A percentile compares a stretch with the other conserved stretches of the same genome.
These are phyloP conservation scores for Trametopsis cervina DNA, from an alignment of 768 basidiomycete genomes.

Conservation along the genomic window DNA sequence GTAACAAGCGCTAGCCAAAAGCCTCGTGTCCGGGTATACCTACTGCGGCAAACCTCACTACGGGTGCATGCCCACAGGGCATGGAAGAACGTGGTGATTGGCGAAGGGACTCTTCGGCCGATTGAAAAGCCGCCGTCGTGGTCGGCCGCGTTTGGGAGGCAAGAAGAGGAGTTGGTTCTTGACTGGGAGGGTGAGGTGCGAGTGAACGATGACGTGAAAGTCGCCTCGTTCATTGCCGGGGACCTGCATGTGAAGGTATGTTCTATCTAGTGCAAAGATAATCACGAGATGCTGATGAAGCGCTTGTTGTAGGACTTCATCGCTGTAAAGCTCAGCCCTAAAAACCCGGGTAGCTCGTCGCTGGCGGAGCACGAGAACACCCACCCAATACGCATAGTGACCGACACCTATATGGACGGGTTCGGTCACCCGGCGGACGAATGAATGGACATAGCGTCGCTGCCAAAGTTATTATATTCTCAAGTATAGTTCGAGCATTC, in stretches of 20 bases:
- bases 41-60: conserved; percentile 44
- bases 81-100: conserved; percentile 35
- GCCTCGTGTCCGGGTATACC: conserved; percentile 35
- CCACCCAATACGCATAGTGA: conserved; percentile 51
- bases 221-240: conserved; percentile 40
- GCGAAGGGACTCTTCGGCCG: conserved; percentile 42
- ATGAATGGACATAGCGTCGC: too few relatives aligned
- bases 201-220: conserved; percentile 29
- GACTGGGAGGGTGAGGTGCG: conserved; percentile 58
- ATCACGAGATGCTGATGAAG: too few relatives aligned
- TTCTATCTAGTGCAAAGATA: too few relatives aligned
- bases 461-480: too few relatives aligned
- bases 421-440: too few relatives aligned
- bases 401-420: too few relatives aligned
- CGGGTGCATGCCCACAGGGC: conserved; percentile 29
- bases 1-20: background rate
- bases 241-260: conserved; percentile 45
- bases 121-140: conserved; percentile 29
- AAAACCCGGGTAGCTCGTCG: conserved; percentile 29
- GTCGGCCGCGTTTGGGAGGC: conserved; percentile 13
- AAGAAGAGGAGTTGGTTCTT: conserved; percentile 30
- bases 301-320: conserved; percentile 69
- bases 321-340: conserved; percentile 37
- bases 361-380: conserved; percentile 32
- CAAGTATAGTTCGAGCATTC: too few relatives aligned